Evolutionary conservation across 1,284 basidiomycete species (phyloP), one percentile per base, ranked within the genome.

Genomic region (Pisolithus thermaeus): DNA sequence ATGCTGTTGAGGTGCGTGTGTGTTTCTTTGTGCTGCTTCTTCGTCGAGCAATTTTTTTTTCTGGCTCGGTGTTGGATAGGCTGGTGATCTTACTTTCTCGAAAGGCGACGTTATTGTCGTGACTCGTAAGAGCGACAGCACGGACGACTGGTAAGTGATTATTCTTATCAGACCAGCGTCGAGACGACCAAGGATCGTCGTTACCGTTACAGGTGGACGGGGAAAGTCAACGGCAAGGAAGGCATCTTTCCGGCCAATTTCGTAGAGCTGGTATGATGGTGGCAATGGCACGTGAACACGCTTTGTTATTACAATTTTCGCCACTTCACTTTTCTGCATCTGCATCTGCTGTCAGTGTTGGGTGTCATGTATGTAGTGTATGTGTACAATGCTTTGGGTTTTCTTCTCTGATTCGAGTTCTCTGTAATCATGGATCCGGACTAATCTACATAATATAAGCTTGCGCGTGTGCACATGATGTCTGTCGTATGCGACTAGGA

Each of bases 101-200:
- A 91, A 87, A 66, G 91, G 91, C 1, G 85, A 95, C 56, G 78
- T 94, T 16, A 85, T 97, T 51, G 77, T 73, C 9, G 77, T 96
- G 16, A 80, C 83, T 18, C 77, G 87, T 64, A 88, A 81, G 70
- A 92, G 83, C 54, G 78, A 84, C 38, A 89, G 79, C 40, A 82
- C 75, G 18, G 84, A 92, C 62, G 87, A 92, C 57, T 94, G 91
- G 91, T 87, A 59, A 53, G 74, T 64, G 16, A 4, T 27, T 47
- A 23, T 16, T 36, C 20, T 22, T 42, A 51, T 46, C 25, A 42
- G 47, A 12, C 22, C 20, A 5, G 8, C 23, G 28, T 40, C n/a
- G n/a, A 27, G 25, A 25, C 23, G 30, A 8, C 37, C 14, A 42
- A 48, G 35, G 40, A 50, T 50, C n/a, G 54, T 46, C 53, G 40